These are phyloP conservation scores for Candida tammaniensis DNA, from an alignment of 805 yeast genomes.

Conservation along the genomic window DNA sequence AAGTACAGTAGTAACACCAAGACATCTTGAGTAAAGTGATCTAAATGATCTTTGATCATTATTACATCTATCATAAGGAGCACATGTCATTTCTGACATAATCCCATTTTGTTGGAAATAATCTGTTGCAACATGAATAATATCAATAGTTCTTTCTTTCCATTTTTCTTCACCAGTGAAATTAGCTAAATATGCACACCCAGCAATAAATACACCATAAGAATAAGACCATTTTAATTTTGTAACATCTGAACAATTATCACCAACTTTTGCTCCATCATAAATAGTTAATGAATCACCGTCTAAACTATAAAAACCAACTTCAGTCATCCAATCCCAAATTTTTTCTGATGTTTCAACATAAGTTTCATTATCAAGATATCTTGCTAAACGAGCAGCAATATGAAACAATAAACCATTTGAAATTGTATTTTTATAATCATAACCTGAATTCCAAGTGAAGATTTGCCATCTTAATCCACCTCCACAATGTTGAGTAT, in stretches of 20 bases:
- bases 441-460: conserved; percentile 91
- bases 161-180: conserved; percentile 49
- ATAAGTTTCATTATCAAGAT: conserved; percentile 71
- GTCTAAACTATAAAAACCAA: conserved; percentile 22
- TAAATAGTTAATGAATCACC: conserved; percentile 36
- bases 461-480: conserved; percentile 97
- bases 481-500: conserved; percentile 66
- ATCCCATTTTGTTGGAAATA: conserved; percentile 45
- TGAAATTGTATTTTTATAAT: conserved; percentile 88
- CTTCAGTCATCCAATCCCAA: conserved; percentile 75
- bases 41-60: conserved; percentile 76
- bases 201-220: conserved; percentile 65
- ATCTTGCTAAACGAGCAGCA: conserved; percentile 84
- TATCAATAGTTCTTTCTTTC: conserved; percentile 35
- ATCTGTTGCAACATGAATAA: conserved; percentile 33
- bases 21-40: conserved; percentile 62
- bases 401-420: conserved; percentile 87
- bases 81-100: conserved; percentile 65
- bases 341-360: conserved; percentile 70
- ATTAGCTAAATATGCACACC: conserved; percentile 68
- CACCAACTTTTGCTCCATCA: conserved; percentile 57
- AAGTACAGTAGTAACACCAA: conserved; percentile 55
- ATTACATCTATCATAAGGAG: conserved; percentile 51
- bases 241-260: conserved; percentile 50
- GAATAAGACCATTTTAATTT: conserved; percentile 64